Conservation (phyloP, 352 stramenopile genomes). For the Pythium pectinolyticum region DNA sequence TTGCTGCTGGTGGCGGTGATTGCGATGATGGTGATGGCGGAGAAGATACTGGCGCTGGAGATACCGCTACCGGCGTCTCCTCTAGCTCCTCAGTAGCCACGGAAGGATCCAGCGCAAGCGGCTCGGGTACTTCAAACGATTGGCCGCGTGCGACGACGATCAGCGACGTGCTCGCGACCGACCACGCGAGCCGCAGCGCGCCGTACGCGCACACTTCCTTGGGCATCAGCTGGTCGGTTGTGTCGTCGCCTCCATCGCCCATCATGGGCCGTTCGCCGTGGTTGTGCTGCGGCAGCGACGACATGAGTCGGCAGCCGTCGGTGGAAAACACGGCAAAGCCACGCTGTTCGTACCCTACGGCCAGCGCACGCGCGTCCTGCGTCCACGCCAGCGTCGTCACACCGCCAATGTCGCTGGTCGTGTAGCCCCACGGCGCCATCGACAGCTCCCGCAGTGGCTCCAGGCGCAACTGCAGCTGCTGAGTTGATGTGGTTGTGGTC, state of each 20-base stretch:
- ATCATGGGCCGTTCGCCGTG: slow-evolving; percentile 42
- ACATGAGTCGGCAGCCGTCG: slow-evolving; percentile 83
- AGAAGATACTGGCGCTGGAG: no score
- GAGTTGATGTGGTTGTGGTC: not conserved
- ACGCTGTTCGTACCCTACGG: slow-evolving; percentile 66
- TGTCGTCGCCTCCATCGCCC: slow-evolving; percentile 6
- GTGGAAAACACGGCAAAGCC: slow-evolving; percentile 79
- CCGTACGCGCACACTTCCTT: slow-evolving; percentile 70
- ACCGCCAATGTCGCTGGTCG: slow-evolving; percentile 44
- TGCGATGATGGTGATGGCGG: not conserved
- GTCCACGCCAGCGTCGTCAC: slow-evolving; percentile 74
- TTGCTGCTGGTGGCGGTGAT: not conserved
- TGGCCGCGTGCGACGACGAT: slow-evolving; percentile 60
- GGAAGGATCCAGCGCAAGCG: not conserved
- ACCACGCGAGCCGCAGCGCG: slow-evolving; percentile 63
- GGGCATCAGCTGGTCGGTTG: no score
- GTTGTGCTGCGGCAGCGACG: slow-evolving; percentile 76
- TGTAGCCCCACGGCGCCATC: slow-evolving; percentile 67
- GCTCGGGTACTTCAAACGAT: slow-evolving; percentile 36
- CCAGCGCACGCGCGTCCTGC: slow-evolving; percentile 54
- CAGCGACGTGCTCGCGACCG: slow-evolving; percentile 55
- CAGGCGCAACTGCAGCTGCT: slow-evolving; percentile 35
- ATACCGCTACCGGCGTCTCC: no score
- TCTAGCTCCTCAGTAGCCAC: slow-evolving; percentile 8
- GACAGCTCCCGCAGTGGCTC: slow-evolving; percentile 63